Evolutionary conservation across 192 early-diverging fungal species (phyloP), one percentile per base, ranked within the genome.

Genomic region (Coemansia sp.): DNA sequence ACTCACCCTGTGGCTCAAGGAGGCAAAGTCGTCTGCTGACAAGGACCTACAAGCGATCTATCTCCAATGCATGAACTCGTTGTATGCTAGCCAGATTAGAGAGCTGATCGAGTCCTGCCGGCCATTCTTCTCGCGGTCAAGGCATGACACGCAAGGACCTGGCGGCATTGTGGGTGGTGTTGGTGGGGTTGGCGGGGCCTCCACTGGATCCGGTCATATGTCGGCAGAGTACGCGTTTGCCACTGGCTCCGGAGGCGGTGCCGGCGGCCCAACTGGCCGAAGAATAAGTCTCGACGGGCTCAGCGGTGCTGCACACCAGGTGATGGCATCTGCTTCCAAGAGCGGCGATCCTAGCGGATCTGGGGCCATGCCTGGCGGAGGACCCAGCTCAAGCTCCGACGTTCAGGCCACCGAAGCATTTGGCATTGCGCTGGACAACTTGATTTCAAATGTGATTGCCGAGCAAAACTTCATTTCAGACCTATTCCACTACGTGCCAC

Each of bases 381-480:
- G 49, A 22, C n/a, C 49, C 25, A 49, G 5, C n/a, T 45, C 63
- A 0, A 66, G 63, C 53, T 56, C 43, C 20, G 70, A 73, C 9
- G 73, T 76, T 70, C 74, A 76, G 54, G 74, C 74, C 5, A 49
- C 67, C 6, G 79, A 82, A 63, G 79, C 70, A 1, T 82, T 76
- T 65, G 41, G 67, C 10, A 76, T 73, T 58, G 74, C 74, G 20
- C 41, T 82, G 43, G 71, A 73, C 2, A 76, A 67, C 41, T 76
- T 94, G 20, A 78, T 89, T 10, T 69, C 86, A 23, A 71, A 88
- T 14, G 87, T 96, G 13, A 83, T 92, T 11, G 80, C 91, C 3
- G 95, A 95, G 75, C 93, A 97, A 76, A 97, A 97, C 76, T 95
- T 92, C 66, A 85, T 96, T 49, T 85, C 87, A 17, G 94, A 96